Conservation (phyloP, 495 filamentous ascomycete genomes). For the Evernia prunastri region DNA sequence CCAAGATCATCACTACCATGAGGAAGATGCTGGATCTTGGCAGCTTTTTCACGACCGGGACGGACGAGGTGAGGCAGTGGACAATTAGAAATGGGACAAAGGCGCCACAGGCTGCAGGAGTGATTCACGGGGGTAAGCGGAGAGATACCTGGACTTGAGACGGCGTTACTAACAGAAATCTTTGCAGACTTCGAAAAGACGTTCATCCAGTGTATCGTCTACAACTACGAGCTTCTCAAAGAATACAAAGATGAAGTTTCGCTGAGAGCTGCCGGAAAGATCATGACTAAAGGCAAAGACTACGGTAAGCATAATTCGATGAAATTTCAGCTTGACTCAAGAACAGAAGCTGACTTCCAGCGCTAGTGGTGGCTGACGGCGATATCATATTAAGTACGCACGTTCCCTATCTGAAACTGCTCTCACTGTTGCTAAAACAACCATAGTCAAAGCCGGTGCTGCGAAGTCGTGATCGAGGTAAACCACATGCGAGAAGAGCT, state of each 20-base stretch:
- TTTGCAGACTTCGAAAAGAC: slow-evolving; percentile 91
- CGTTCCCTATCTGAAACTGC: background rate
- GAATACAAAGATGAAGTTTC: slow-evolving; percentile 66
- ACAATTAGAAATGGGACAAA: slow-evolving; percentile 95
- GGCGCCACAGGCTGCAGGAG: slow-evolving; percentile 92
- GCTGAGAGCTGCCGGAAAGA: slow-evolving; percentile 88
- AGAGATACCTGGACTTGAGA: background rate
- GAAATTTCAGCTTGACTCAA: slow-evolving; percentile 32
- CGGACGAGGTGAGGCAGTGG: slow-evolving; percentile 98
- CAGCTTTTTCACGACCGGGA: slow-evolving; percentile 95
- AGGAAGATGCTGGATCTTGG: slow-evolving; percentile 79
- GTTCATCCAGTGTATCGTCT: slow-evolving; percentile 94
- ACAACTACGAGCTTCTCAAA: slow-evolving; percentile 64
- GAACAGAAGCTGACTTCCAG: background rate
- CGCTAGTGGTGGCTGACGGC: background rate
- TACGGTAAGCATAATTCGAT: slow-evolving; percentile 61
- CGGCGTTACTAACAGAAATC: background rate
- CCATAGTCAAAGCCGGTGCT: slow-evolving; percentile 14
- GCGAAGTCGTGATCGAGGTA: slow-evolving; percentile 15
- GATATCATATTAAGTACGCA: slow-evolving; percentile 4
- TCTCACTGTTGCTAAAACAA: background rate
- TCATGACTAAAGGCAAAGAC: slow-evolving; percentile 99
- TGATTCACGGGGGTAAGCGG: slow-evolving; percentile 71
- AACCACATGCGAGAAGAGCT: background rate
- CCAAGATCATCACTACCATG: slow-evolving; percentile 94